A percentile compares a stretch with the other conserved stretches of the same genome.
Conservation (phyloP, 768 basidiomycete genomes). For the Dentipellis fragilis region DNA sequence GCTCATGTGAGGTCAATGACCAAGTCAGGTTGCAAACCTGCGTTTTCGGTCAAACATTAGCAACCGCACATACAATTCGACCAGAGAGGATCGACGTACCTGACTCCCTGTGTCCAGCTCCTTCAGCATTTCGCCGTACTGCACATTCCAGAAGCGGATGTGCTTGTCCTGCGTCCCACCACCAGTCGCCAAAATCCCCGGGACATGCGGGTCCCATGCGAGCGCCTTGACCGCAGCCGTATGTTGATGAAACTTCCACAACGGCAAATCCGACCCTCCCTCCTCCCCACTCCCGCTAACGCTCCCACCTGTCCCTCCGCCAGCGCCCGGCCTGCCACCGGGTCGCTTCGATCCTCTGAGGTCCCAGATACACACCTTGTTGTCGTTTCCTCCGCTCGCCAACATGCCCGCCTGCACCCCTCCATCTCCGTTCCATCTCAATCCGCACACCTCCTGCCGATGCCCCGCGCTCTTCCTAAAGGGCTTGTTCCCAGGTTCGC, state of each 20-base stretch:
- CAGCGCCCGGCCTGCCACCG: slow-evolving; percentile 13
- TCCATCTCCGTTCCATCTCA: slow-evolving; percentile 75
- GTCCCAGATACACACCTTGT: slow-evolving; percentile 98
- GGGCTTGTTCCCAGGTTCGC: slow-evolving; percentile 53
- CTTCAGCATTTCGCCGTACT: slow-evolving; percentile 73
- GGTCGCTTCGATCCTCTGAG: slow-evolving; percentile 52
- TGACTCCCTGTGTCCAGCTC: slow-evolving; percentile 95
- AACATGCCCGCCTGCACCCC: slow-evolving; percentile 43
- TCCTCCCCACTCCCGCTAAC: slow-evolving; percentile 21
- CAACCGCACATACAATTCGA: too few relatives aligned
- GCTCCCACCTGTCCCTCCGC: slow-evolving; percentile 16
- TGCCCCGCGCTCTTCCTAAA: slow-evolving; percentile 68
- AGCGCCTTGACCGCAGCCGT: slow-evolving; percentile 96
- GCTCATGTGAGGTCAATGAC: slow-evolving; percentile 91
- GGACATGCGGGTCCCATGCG: slow-evolving; percentile 94
- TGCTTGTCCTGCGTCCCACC: slow-evolving; percentile 99
- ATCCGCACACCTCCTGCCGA: slow-evolving; percentile 90
- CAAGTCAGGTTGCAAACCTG: slow-evolving; percentile 97
- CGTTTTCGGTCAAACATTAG: too few relatives aligned
- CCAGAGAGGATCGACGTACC: slow-evolving; percentile 32
- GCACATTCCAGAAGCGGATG: slow-evolving; percentile 94
- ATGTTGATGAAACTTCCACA: slow-evolving; percentile 96
- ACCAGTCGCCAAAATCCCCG: slow-evolving; percentile 85
- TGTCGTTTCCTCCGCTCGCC: slow-evolving; percentile 96
- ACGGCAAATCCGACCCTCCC: slow-evolving; percentile 43